Evolutionary conservation across 495 filamentous ascomycete genomes (phyloP), one percentile per base, ranked within the genome.

Genomic region (Penicillium canariense): DNA sequence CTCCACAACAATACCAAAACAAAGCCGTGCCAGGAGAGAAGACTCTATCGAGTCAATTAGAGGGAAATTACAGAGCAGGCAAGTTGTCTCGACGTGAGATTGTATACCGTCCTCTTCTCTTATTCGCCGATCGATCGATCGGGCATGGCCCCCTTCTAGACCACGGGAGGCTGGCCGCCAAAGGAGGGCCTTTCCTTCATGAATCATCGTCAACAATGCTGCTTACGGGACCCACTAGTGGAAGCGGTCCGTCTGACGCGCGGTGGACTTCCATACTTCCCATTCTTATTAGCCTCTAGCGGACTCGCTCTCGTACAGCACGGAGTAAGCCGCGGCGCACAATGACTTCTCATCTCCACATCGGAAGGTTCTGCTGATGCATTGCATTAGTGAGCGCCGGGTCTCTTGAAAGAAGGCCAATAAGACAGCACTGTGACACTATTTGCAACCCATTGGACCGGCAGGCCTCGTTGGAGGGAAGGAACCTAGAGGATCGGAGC

Each of bases 91-190:
- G 12, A 30, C 30, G n/a, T n/a, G 12, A 25, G 28, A 18, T 18
- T 34, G 8, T n/a, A 32, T 2, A 4, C 26, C 9, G 11, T 6
- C 26, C 27, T 52, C 51, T 52, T 18, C 11, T 42, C 38, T 25
- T 22, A 59, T 54, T 54, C 53, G 49, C 27, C 26, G 46, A 63
- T 54, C 49, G 56, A 17, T 23, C 39, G 53, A 56, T 59, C 48
- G 34, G 54, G 23, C 11, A 7, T 20, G 27, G 11, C n/a, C 35
- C n/a, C 55, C 47, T 42, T 43, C n/a, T 3, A 6, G 18, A 15
- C 12, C 43, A 30, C 25, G 10, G 2, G 9, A 30, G 15, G 10
- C n/a, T n/a, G n/a, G n/a, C 25, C 26, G 10, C 43, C 15, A 8
- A 30, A 15, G 25, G 26, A 23, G 27, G 25, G 11, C 8, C 2